Evolutionary conservation across 257 asterid genomes (phyloP).

Genomic region (Gentiana dahurica): DNA sequence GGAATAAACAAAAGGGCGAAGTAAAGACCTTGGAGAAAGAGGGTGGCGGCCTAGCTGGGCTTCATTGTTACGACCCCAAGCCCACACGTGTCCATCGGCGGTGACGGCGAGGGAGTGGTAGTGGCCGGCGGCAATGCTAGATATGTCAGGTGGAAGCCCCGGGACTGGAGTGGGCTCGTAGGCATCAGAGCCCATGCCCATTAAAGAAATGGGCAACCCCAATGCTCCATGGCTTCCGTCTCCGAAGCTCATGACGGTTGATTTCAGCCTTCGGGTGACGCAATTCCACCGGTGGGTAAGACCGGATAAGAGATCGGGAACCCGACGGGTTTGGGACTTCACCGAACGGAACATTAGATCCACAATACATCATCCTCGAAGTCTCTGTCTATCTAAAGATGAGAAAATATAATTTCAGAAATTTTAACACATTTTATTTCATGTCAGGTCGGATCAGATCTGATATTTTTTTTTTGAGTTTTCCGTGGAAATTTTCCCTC

Average conservation of each 20-base stretch:
- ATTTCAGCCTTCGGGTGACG: slow-evolving; percentile 12
- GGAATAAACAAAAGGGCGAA: neutral
- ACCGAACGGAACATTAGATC: slow-evolving; percentile 19
- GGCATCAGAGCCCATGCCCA: slow-evolving; percentile 52
- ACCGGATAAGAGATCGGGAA: slow-evolving; percentile 18
- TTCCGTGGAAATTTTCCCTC: no score
- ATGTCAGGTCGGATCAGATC: no score
- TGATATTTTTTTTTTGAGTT: no score
- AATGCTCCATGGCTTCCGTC: slow-evolving; percentile 82
- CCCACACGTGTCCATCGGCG: slow-evolving; percentile 62
- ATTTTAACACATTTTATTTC: no score
- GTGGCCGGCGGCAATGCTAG: slow-evolving; percentile 72
- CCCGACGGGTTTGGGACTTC: slow-evolving; percentile 4
- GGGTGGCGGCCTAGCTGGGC: slow-evolving; percentile 66
- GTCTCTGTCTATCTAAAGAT: no score
- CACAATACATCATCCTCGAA: no score
- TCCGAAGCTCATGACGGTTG: slow-evolving; percentile 80
- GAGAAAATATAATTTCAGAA: no score
- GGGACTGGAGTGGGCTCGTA: slow-evolving; percentile 81
- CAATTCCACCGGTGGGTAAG: slow-evolving; percentile 45
- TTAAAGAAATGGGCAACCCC: slow-evolving; percentile 43
- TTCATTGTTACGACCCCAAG: slow-evolving; percentile 90
- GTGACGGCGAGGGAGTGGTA: slow-evolving; percentile 94
- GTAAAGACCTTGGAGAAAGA: slow-evolving; percentile 45
- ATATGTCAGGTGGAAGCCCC: slow-evolving; percentile 56